These are phyloP conservation scores for Suhomyces kilbournensis DNA, from an alignment of 805 yeast species.

Conservation along the genomic window DNA sequence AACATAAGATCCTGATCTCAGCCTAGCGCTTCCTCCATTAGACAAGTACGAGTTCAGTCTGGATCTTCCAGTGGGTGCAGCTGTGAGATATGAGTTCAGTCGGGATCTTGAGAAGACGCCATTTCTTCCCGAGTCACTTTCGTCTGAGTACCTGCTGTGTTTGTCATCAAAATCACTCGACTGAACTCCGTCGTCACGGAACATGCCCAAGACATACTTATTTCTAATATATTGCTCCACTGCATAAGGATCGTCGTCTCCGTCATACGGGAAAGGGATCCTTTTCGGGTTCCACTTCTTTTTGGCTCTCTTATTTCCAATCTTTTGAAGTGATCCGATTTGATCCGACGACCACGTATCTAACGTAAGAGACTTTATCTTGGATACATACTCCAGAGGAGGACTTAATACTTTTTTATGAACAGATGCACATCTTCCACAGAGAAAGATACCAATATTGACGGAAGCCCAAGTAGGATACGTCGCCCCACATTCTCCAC, in stretches of 20 bases:
- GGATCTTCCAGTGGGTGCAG: neutral
- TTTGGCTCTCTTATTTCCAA: conserved; percentile 64
- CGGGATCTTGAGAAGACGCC: conserved; percentile 8
- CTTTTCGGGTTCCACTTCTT: conserved; percentile 65
- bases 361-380: conserved; percentile 68
- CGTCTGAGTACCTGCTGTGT: conserved; percentile 21
- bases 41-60: conserved; percentile 13
- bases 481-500: conserved; percentile 73
- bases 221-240: conserved; percentile 61
- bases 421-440: conserved; percentile 82
- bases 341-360: conserved; percentile 67
- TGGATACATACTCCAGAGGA: conserved; percentile 46
- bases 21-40: conserved; percentile 12
- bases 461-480: conserved; percentile 61
- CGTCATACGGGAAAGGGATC: conserved; percentile 72
- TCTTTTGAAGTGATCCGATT: conserved; percentile 39
- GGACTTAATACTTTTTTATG: conserved; percentile 63
- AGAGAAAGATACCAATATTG: conserved; percentile 64
- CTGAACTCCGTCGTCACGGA: conserved; percentile 40
- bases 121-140: conserved; percentile 9
- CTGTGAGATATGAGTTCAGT: conserved; percentile 8
- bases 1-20: conserved; percentile 7
- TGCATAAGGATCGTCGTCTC: conserved; percentile 56
- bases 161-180: conserved; percentile 34
- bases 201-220: conserved; percentile 66